Conservation (phyloP, 2,329 filamentous ascomycete species). For the Fusarium sulawesiense region DNA sequence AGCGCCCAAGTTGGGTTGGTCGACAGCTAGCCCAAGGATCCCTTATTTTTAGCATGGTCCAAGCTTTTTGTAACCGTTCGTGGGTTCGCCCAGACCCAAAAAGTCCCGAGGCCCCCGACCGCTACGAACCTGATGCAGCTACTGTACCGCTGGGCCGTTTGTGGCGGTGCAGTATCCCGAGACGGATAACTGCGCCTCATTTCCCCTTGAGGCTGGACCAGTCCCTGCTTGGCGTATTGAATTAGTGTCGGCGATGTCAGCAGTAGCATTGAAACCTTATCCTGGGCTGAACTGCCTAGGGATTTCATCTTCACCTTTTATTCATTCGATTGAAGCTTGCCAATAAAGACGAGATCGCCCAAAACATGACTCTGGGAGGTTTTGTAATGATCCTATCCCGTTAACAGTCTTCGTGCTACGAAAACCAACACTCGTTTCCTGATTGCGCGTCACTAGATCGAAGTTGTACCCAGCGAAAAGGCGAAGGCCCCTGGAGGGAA, state of each 20-base stretch:
- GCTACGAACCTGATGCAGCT: neutral
- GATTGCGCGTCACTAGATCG: slow-evolving; percentile 24
- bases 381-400: slow-evolving; percentile 35
- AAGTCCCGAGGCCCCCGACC: slow-evolving; percentile 2
- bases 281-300: slow-evolving; percentile 17
- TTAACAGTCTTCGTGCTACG: slow-evolving; percentile 32
- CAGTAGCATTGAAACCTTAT: slow-evolving; percentile 19
- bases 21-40: slow-evolving; percentile 13
- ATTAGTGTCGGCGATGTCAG: slow-evolving; percentile 33
- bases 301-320: slow-evolving; percentile 13
- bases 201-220: slow-evolving; percentile 22
- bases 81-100: slow-evolving; percentile 13
- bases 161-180: slow-evolving; percentile 39
- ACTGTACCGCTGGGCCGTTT: slow-evolving; percentile 1
- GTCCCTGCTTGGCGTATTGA: slow-evolving; percentile 30
- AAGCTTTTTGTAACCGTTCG: slow-evolving; percentile 25
- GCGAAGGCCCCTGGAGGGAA: slow-evolving; percentile 56
- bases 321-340: neutral
- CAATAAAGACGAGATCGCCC: neutral
- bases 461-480: slow-evolving; percentile 19
- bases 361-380: neutral
- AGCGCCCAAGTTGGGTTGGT: slow-evolving; percentile 1
- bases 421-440: slow-evolving; percentile 17
- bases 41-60: slow-evolving; percentile 38
- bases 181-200: slow-evolving; percentile 38